phyloP scores from a whole-genome alignment of 139 green algal genomes.

The Gonium pectorale region DNA sequence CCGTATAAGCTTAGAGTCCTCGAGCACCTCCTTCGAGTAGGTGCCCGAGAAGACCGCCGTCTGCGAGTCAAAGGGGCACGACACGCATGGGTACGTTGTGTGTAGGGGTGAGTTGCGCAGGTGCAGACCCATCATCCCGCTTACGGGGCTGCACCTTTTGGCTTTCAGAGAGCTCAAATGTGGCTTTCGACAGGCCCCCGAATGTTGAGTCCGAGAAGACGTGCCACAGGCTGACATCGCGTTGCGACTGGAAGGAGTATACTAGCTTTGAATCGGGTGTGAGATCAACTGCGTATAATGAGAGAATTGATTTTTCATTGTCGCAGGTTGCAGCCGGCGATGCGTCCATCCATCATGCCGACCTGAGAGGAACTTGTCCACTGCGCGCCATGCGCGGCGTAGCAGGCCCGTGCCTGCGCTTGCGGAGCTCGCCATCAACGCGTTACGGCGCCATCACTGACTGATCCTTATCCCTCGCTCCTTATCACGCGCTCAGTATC shows the following conservation, averaged over 20 bases:
- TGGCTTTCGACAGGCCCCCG: constrained; percentile 42
- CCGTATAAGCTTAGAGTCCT: constrained; percentile 32
- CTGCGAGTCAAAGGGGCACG: constrained; percentile 15
- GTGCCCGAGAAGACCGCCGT: constrained; percentile 43
- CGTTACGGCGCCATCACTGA: no score
- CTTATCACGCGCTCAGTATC: no score
- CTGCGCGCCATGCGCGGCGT: constrained; percentile 23
- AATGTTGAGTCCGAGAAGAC: constrained; percentile 54
- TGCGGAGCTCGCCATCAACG: constrained; percentile 6
- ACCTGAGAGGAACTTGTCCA: constrained; percentile 54
- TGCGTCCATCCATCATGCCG: background rate
- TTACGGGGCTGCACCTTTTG: constrained; percentile 17
- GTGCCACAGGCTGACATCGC: constrained; percentile 40
- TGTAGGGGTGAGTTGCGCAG: background rate
- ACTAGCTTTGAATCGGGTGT: constrained; percentile 44
- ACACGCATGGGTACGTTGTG: background rate
- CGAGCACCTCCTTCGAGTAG: constrained; percentile 44
- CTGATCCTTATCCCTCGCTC: no score
- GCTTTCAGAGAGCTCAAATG: constrained; percentile 26
- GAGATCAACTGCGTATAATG: constrained; percentile 48
- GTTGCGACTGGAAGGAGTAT: constrained; percentile 31
- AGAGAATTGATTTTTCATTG: no score
- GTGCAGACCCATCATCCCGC: no score
- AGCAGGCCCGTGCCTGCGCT: background rate
- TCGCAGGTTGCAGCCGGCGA: no score